phyloP scores from a whole-genome alignment of 306 rosid genomes.

The Rubus parviflorus region DNA sequence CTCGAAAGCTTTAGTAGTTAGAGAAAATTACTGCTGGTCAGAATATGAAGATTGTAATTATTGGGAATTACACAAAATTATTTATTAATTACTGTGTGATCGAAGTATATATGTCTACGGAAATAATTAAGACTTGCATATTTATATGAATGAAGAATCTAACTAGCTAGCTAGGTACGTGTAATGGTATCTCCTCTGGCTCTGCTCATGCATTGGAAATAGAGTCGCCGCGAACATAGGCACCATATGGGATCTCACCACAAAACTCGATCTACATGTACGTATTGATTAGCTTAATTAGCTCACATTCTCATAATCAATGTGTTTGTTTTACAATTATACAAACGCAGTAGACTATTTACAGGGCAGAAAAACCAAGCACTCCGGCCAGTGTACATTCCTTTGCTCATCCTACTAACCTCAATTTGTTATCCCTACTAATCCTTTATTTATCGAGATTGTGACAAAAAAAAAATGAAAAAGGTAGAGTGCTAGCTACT shows the following conservation, averaged over 20 bases:
- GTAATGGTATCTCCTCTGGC: not conserved
- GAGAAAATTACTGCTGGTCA: no score
- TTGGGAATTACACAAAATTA: no score
- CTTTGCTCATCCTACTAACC: no score
- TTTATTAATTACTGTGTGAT: no score
- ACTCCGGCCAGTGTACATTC: not conserved
- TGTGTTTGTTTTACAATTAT: constrained; percentile 50
- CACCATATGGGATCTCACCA: constrained; percentile 38
- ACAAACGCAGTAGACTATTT: not conserved
- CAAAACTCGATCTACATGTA: constrained; percentile 15
- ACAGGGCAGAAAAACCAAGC: not conserved
- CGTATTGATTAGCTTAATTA: constrained; percentile 8
- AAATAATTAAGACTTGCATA: no score
- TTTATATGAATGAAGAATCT: constrained; percentile 1
- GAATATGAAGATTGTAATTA: no score
- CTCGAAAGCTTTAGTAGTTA: no score
- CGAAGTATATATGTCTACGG: no score
- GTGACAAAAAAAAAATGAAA: no score
- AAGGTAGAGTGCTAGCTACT: no score
- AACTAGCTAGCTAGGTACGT: not conserved
- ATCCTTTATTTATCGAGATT: no score
- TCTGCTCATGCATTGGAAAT: constrained; percentile 14
- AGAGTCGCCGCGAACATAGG: constrained; percentile 46
- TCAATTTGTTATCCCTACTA: no score
- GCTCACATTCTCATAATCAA: constrained; percentile 34